Base-by-base conservation (phyloP, 1,139 yeast species). In the Ogataea hybrid region DNA sequence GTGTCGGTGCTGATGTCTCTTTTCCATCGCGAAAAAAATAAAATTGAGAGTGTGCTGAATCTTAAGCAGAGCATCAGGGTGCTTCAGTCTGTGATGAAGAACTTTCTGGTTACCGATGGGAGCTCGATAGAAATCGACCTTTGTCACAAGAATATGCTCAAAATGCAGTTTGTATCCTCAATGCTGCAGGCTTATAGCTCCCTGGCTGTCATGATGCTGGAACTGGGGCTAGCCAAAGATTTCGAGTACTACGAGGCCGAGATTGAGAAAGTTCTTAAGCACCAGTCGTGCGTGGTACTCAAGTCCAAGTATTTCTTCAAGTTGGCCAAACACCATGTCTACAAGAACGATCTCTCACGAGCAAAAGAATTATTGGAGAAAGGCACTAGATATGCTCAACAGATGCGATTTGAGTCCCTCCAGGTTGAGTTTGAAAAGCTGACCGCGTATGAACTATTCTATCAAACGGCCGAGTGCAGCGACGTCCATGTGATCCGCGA, bases 181-280 rank as follows among this genome's bases (percentile, higher is more conserved):
- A 73, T 5, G 73, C 73, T 52, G 57, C 59, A 12, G 42, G 47
- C 9, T 56, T 75, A 18, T 59, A 79, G 25, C n/a, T 5, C 14
- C 2, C 18, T 42, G 22, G 29, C 35, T 12, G 58, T 64, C 3
- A 52, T 64, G 1, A 65, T 69, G 42, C 61, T 67, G 16, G 68
- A 66, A 32, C 53, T 77, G 33, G 87, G 88, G 0, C 53, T 78
- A 3, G 64, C 79, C 0, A 75, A 75, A 48, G 86, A 81, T 42
- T 65, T 76, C 30, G 65, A 67, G 3, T 77, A 69, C 54, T 81
- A 72, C 57, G 50, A 70, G 11, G 62, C 63, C 5, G 88, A 82
- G 49, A 64, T 74, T 31, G 57, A 59, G 7, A 70, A 67, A 32
- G 57, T 78, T 17, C 56, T 65, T 32, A 55, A 53, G 7, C 40